Conservation (phyloP, 2,329 filamentous ascomycete genomes). For the Zymoseptoria tritici region DNA sequence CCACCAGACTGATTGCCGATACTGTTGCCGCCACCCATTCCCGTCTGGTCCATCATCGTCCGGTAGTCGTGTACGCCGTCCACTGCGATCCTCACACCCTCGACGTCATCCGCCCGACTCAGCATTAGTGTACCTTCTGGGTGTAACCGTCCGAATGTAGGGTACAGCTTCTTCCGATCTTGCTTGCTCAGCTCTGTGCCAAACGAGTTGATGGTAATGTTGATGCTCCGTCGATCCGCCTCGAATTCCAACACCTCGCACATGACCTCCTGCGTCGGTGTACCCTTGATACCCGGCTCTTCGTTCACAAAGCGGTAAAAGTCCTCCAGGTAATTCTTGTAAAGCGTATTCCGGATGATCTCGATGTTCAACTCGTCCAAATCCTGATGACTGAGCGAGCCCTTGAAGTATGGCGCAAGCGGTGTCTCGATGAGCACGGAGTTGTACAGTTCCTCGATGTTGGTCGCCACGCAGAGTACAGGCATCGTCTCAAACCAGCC, state of each 20-base stretch:
- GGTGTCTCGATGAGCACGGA: slow-evolving; percentile 95
- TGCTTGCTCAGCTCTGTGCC: slow-evolving; percentile 91
- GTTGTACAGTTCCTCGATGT: slow-evolving; percentile 98
- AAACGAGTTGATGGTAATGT: slow-evolving; percentile 98
- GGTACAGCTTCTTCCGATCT: slow-evolving; percentile 94
- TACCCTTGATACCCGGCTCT: slow-evolving; percentile 75
- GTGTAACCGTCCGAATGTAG: slow-evolving; percentile 80
- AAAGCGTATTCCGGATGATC: slow-evolving; percentile 95
- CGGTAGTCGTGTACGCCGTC: slow-evolving; percentile 93
- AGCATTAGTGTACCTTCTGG: slow-evolving; percentile 94
- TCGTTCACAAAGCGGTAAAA: slow-evolving; percentile 93
- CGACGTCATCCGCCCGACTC: slow-evolving; percentile 86
- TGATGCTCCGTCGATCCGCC: slow-evolving; percentile 92
- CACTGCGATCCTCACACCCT: slow-evolving; percentile 86
- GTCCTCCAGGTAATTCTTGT: slow-evolving; percentile 99
- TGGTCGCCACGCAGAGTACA: slow-evolving; percentile 92
- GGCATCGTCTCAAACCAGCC: slow-evolving; percentile 99
- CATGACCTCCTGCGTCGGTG: slow-evolving; percentile 91
- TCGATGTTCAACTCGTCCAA: slow-evolving; percentile 98
- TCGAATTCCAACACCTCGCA: slow-evolving; percentile 93
- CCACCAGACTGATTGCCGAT: slow-evolving; percentile 81
- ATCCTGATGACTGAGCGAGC: slow-evolving; percentile 89
- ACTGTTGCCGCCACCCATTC: slow-evolving; percentile 63
- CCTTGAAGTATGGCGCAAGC: slow-evolving; percentile 94
- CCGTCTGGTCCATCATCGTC: slow-evolving; percentile 89